These are phyloP conservation scores for Ogataea methylovora DNA, from an alignment of 805 yeast species.

Conservation along the genomic window DNA sequence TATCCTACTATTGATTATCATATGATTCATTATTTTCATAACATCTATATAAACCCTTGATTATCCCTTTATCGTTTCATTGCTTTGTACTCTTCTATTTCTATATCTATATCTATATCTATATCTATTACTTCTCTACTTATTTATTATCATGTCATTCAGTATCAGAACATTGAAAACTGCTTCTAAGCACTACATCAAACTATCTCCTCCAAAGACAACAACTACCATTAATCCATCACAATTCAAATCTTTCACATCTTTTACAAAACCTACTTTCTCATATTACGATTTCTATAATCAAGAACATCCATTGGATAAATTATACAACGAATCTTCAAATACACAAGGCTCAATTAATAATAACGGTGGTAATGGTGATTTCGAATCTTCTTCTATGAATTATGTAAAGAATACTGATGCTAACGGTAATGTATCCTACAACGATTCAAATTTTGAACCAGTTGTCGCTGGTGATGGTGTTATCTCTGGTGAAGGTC, in stretches of 20 bases:
- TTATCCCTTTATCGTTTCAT: too few species aligned
- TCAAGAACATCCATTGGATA: conserved; percentile 13
- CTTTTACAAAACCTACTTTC: conserved; percentile 13
- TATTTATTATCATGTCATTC: neutral
- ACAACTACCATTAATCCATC: conserved; percentile 2
- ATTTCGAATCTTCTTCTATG: conserved; percentile 19
- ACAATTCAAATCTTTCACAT: conserved; percentile 14
- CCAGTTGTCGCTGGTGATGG: conserved; percentile 23
- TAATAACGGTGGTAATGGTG: conserved; percentile 24
- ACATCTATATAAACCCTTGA: neutral
- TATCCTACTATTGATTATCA: too few species aligned
- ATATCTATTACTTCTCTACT: too few species aligned
- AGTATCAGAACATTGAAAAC: conserved; percentile 19
- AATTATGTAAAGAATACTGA: conserved; percentile 20
- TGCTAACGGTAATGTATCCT: conserved; percentile 6
- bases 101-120: too few species aligned
- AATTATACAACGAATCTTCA: conserved; percentile 12
- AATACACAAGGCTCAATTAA: conserved; percentile 11
- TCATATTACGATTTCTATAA: conserved; percentile 19
- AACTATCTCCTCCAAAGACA: conserved; percentile 5
- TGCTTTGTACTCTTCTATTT: too few species aligned
- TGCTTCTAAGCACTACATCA: conserved; percentile 20
- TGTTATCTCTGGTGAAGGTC: conserved; percentile 19
- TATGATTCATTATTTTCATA: neutral
- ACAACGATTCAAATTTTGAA: conserved; percentile 22